phyloP scores from a whole-genome alignment of 169 alveolate genomes.

The Amoebophrya sp. region DNA sequence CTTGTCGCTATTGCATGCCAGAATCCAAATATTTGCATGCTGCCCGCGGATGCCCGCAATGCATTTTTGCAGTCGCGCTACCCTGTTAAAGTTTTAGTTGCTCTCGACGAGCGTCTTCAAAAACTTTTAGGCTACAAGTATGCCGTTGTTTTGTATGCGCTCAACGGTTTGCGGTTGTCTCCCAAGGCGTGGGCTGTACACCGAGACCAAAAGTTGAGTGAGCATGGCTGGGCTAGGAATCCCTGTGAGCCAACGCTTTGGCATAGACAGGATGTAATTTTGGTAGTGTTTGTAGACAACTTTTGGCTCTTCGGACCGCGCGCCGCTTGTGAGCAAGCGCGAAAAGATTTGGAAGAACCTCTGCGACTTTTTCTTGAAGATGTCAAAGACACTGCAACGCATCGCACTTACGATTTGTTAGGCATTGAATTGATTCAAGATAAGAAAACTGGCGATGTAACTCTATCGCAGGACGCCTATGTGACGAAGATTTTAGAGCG shows the following conservation, averaged over 20 bases:
- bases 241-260: neutral
- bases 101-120: neutral
- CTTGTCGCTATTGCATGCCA: neutral
- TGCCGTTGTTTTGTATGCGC: neutral
- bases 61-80: neutral
- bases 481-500: neutral
- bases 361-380: neutral
- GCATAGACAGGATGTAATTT: neutral
- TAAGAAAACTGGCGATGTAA: neutral
- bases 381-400: neutral
- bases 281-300: neutral
- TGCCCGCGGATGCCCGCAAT: neutral
- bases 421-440: neutral
- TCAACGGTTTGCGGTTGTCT: neutral
- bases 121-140: neutral
- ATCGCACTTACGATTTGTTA: neutral
- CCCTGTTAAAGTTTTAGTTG: neutral
- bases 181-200: neutral
- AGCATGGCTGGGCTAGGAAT: neutral
- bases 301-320: neutral
- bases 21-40: neutral
- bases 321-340: neutral
- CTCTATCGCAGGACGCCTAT: neutral
- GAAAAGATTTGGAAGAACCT: neutral
- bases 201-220: neutral